Evolutionary conservation across 2,329 filamentous ascomycete genomes (phyloP).

Genomic region (Exserohilum turcica): DNA sequence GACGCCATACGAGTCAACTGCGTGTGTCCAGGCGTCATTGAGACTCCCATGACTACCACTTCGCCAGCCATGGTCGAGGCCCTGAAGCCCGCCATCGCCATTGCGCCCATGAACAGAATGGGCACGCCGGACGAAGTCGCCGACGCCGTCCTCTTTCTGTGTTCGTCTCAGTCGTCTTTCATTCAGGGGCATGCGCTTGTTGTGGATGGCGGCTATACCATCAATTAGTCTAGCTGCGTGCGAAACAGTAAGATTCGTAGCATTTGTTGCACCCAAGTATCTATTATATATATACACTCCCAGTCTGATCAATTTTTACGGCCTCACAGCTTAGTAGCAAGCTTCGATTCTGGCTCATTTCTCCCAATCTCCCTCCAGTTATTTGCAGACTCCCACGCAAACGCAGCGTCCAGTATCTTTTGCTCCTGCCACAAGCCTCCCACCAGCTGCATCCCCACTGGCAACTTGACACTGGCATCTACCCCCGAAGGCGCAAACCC

Average conservation of each 20-base stretch:
- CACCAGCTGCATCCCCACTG: slow-evolving; percentile 50
- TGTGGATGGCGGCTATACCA: slow-evolving; percentile 52
- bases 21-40: slow-evolving; percentile 60
- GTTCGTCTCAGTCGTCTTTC: slow-evolving; percentile 59
- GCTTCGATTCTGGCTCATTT: slow-evolving; percentile 6
- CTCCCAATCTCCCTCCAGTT: slow-evolving; percentile 29
- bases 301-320: background rate
- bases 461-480: slow-evolving; percentile 35
- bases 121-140: slow-evolving; percentile 60
- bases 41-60: slow-evolving; percentile 47
- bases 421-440: slow-evolving; percentile 46
- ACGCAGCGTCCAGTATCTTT: slow-evolving; percentile 34
- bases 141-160: slow-evolving; percentile 59
- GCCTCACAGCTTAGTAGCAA: slow-evolving; percentile 19
- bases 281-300: background rate
- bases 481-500: slow-evolving; percentile 30
- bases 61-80: slow-evolving; percentile 39
- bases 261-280: background rate
- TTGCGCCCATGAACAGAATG: slow-evolving; percentile 56
- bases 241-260: background rate
- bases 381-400: slow-evolving; percentile 37
- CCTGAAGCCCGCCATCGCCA: slow-evolving; percentile 47
- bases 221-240: slow-evolving; percentile 22
- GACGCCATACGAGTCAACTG: slow-evolving; percentile 62
- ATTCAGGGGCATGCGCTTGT: slow-evolving; percentile 57